Evolutionary conservation across 768 basidiomycete genomes (phyloP), one percentile per base, ranked within the genome.

Genomic region (Holtermannia corniformis): DNA sequence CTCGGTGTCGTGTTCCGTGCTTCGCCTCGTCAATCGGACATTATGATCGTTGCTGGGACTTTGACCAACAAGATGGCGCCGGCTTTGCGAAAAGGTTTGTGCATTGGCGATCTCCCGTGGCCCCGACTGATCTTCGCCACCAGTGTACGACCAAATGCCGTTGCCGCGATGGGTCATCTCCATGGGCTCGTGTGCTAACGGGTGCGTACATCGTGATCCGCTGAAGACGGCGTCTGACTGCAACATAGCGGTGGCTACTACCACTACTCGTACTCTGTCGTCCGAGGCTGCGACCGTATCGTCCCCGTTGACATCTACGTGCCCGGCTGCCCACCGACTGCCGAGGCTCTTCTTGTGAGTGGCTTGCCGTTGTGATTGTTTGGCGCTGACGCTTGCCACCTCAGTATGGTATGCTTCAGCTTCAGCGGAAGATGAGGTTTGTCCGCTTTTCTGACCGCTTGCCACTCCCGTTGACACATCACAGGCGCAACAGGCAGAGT

Each of bases 41-140:
- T 95, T 68, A 96, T 96, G 93, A 99, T 99, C 69, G 95, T 99
- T 43, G 93, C 93, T 45, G 95, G 95, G 27, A 99, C 95, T 0
- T 76, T 99, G 64, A 99, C 95, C 57, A 99, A 99, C 78, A 97
- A 99, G 77, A 99, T 99, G 95, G 95, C 92, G 3, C 95, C 95
- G 41, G 93, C 95, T 5, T 72, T 99, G 70, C 81, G 95, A 65
- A 96, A 91, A 74, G 92, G 68, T 68, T 40, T 51, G 60, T 24
- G 40, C 14, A 37, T n/a, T 14, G 10, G 5, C 12, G 24, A 41
- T 24, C n/a, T n/a, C n/a, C 26, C 22, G 24, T 3, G 22, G 20
- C 16, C 41, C 27, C 20, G n/a, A 3, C n/a, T 27, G 19, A 16
- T 5, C 21, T 4, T 14, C 26, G 14, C 2, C 5, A 3, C 2